Conservation (phyloP, 306 rosid species). For the Quercus agrifolia region DNA sequence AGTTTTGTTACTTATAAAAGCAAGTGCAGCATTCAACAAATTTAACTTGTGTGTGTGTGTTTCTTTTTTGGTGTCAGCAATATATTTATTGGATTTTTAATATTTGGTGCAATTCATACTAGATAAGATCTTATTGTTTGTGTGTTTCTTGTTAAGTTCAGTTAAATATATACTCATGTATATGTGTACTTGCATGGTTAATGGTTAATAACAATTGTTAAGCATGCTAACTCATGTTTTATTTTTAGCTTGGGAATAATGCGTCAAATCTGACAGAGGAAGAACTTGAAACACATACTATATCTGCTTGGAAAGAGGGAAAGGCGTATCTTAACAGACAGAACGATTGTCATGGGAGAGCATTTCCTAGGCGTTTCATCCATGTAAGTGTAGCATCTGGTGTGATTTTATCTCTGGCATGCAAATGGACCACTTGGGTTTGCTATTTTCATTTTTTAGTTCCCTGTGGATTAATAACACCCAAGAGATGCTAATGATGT, state of each 20-base stretch:
- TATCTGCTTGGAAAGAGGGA: slow-evolving; percentile 98
- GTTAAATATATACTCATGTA: not conserved
- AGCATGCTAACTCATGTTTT: slow-evolving; percentile 23
- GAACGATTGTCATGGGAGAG: slow-evolving; percentile 64
- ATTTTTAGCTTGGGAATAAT: slow-evolving; percentile 82
- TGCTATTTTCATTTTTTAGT: not conserved
- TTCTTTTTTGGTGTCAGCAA: not conserved
- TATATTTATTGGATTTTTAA: not conserved
- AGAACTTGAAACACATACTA: slow-evolving; percentile 97
- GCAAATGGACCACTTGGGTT: not conserved
- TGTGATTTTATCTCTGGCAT: slow-evolving; percentile 2
- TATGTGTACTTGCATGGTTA: not conserved
- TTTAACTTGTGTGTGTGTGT: no score
- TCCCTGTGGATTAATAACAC: no score
- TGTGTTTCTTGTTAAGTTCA: not conserved
- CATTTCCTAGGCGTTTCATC: slow-evolving; percentile 54
- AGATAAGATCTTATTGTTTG: not conserved
- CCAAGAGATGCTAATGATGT: no score
- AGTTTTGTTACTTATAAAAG: no score
- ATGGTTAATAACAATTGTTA: slow-evolving; percentile 12
- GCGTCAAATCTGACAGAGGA: slow-evolving; percentile 96
- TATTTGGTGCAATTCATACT: not conserved
- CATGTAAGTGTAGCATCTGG: slow-evolving; percentile 58
- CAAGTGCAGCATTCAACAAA: no score
- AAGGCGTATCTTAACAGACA: slow-evolving; percentile 68